Base-by-base conservation (phyloP, 148 eudicot genomes). In the Mesembryanthemum crystallinum region DNA sequence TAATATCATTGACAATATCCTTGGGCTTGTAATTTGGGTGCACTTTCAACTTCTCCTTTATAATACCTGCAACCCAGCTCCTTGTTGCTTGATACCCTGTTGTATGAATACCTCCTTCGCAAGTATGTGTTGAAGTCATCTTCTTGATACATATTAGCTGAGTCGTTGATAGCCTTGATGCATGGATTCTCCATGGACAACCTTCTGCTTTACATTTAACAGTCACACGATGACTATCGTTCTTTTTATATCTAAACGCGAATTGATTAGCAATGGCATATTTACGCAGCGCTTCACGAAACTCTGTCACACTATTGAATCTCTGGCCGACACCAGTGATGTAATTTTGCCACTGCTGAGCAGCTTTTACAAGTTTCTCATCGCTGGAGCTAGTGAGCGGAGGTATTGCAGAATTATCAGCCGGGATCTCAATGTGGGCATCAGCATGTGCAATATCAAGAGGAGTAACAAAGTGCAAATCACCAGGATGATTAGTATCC, bases 111-210 rank as follows among this genome's bases (percentile, higher is more conserved):
- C 89, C 87, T 37, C 98, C 93, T 82, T 92, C 98, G 84, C 98
- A 92, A 32, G 93, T 90, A 87, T 94, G 97, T 9, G 87, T 81
- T 12, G 89, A 72, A 63, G 89, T 89, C 96, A 94, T 94, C 74
- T 92, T 94, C 87, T 92, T 94, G 39, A 94, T 92, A 75, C 97
- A 94, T 62, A 94, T 90, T 73, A 94, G 70, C 59, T 87, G 92
- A 62, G 98, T 94, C 7, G 98, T 94, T 63, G 98, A 87, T 75
- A 94, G 52, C 79, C 96, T 92, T 60, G 98, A 94, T 9, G 98
- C 98, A 82, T 94, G 98, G 65, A 94, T 90, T 87, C 98, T 94
- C 98, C 98, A 94, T 8, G 88, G 93, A 76, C 98, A 94, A 47
- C 97, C 92, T 43, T 94, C 98, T 45, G 84, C 96, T 82, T 92